Evolutionary conservation across 371 early-diverging fungal species (phyloP).

Genomic region (Polyrhizophydium stewartii): DNA sequence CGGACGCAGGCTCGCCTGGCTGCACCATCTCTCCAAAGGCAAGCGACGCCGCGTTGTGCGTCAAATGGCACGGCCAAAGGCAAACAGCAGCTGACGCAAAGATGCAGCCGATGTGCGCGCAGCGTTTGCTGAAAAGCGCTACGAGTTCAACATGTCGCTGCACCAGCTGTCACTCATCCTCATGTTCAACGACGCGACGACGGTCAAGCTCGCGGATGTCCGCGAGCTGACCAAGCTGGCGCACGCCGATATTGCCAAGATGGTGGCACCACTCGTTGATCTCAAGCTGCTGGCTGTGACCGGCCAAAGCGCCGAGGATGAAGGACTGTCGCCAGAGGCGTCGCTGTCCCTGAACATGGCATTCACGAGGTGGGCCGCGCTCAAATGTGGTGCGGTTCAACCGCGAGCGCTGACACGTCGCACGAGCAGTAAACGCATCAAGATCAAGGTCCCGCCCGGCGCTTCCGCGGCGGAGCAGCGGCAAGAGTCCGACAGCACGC

Average conservation of each 20-base stretch:
- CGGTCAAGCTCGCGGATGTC: conserved; percentile 50
- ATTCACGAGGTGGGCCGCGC: conserved; percentile 47
- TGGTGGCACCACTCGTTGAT: conserved; percentile 12
- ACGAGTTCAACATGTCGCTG: conserved; percentile 78
- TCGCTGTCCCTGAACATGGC: conserved; percentile 36
- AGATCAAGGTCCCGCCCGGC: conserved; percentile 69
- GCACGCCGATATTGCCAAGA: conserved; percentile 38
- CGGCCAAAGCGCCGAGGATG: background rate
- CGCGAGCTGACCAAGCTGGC: conserved; percentile 31
- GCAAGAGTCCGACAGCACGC: conserved; percentile 65
- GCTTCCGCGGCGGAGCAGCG: conserved; percentile 53
- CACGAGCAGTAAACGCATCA: conserved; percentile 65
- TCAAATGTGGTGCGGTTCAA: background rate
- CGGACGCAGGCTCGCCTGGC: conserved; percentile 84
- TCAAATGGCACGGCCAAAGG: too few relatives aligned
- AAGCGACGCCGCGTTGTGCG: background rate
- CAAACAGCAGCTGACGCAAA: too few relatives aligned
- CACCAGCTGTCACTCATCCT: conserved; percentile 70
- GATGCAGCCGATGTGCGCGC: conserved; percentile 67
- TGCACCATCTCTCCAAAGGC: conserved; percentile 82
- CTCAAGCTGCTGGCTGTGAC: conserved; percentile 12
- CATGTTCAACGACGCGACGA: conserved; percentile 58
- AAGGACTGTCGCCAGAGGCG: background rate
- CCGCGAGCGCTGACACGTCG: background rate
- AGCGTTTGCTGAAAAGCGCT: conserved; percentile 64